Base-by-base conservation (phyloP, 169 alveolate species). In the Cryptosporidium tyzzeri region DNA sequence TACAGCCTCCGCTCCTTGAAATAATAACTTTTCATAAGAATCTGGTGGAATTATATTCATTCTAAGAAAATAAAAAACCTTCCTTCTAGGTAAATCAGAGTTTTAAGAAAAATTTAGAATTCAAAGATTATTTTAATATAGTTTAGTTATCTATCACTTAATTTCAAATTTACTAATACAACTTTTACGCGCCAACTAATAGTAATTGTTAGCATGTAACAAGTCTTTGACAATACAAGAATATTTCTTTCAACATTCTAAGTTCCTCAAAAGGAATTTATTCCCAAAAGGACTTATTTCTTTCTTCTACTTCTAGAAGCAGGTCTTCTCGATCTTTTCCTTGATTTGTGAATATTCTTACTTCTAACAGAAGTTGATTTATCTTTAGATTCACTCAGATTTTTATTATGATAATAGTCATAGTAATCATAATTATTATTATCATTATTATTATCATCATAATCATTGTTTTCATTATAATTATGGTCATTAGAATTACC, bases 1-100 rank as follows among this genome's bases (percentile, higher is more conserved):
- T 80, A 80, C 89, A 0, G 89, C 73, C 51, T 80, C 89, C 18
- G 89, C 89, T n/a, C 89, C 89, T 62, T 80, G 89, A 80, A 44
- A 80, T 18, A 80, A 8, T 7, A 80, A 44, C 26, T 45, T 70
- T 12, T 45, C 65, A 39, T 9, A 37, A 26, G 8, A 65, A 1
- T 26, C 67, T 1, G 67, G 23, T 23, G 67, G 67, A n/a, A 23
- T 33, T 21, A 67, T 29, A 14, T 33, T 8, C 51, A 67, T 37
- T 21, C 23, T 29, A 33, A 67, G 5, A 23, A 12, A 48, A 41
- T 14, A 9, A 16, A 45, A 45, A 45, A 12, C 14, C 18, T 12
- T 45, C 3, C 53, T 45, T 45, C 14, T 45, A 45, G 14, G 3
- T 1, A 3, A 45, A 48, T 14, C 14, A 48, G 9, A 48, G 7